These are phyloP conservation scores for Starmerella scarabaei DNA, from an alignment of 805 yeast species.

Conservation along the genomic window DNA sequence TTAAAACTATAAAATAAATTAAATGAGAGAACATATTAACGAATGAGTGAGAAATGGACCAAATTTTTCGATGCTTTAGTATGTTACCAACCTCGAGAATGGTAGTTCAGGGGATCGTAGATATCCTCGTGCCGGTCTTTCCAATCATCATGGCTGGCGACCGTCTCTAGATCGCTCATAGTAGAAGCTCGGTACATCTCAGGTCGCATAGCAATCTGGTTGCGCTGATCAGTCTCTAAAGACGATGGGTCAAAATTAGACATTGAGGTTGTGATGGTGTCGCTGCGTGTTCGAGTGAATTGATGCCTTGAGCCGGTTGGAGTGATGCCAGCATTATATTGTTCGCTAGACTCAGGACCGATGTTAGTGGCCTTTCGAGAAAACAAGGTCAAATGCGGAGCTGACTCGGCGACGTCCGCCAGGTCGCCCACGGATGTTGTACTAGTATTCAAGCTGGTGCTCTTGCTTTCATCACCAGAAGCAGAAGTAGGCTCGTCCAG, in stretches of 20 bases:
- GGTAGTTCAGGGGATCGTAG: constrained; percentile 21
- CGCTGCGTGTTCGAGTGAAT: not conserved
- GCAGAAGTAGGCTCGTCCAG: not conserved
- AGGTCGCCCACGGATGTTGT: not conserved
- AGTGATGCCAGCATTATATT: not conserved
- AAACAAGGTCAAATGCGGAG: no score
- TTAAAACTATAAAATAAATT: not conserved
- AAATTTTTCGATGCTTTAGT: not conserved
- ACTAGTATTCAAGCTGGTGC: not conserved
- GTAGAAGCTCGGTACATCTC: constrained; percentile 17
- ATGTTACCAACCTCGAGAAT: constrained; percentile 22
- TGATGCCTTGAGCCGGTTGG: not conserved
- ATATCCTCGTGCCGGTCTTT: constrained; percentile 17
- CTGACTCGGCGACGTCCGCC: not conserved
- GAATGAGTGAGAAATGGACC: no score
- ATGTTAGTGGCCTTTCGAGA: no score
- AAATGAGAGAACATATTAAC: no score
- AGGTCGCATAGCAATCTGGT: constrained; percentile 9
- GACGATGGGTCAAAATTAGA: not conserved
- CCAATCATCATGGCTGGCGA: constrained; percentile 4
- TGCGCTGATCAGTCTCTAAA: not conserved
- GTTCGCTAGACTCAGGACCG: no score
- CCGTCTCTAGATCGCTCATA: not conserved
- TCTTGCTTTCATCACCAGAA: not conserved
- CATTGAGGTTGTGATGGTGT: not conserved